These are phyloP conservation scores for California macrophylla DNA, from an alignment of 441 rosid genomes.

Conservation along the genomic window DNA sequence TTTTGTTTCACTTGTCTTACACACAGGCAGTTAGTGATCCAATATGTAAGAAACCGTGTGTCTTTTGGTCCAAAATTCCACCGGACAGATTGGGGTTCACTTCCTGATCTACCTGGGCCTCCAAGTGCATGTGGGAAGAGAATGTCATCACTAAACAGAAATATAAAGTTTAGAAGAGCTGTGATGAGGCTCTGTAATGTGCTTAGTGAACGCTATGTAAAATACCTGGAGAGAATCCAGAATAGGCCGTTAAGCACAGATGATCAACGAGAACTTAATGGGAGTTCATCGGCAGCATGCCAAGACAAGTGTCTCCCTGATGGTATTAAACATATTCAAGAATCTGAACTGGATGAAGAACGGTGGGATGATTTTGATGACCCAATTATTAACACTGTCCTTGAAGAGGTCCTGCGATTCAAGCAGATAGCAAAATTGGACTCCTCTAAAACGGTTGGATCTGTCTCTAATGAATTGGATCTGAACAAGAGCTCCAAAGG, in stretches of 20 bases:
- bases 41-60: slow-evolving; percentile 65
- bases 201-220: slow-evolving; percentile 63
- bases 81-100: slow-evolving; percentile 62
- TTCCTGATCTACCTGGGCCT: slow-evolving; percentile 66
- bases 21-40: slow-evolving; percentile 71
- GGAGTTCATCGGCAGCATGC: slow-evolving; percentile 24
- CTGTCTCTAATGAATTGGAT: slow-evolving; percentile 20
- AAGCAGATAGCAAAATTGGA: slow-evolving; percentile 61
- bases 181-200: slow-evolving; percentile 71
- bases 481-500: neutral
- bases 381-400: slow-evolving; percentile 38
- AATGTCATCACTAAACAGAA: slow-evolving; percentile 48
- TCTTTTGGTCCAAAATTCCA: slow-evolving; percentile 71
- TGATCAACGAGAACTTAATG: slow-evolving; percentile 32
- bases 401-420: slow-evolving; percentile 57
- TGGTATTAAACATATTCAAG: slow-evolving; percentile 31
- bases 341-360: slow-evolving; percentile 34
- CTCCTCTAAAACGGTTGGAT: slow-evolving; percentile 37
- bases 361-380: slow-evolving; percentile 85
- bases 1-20: slow-evolving; percentile 15
- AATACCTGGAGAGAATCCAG: slow-evolving; percentile 49
- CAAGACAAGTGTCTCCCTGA: slow-evolving; percentile 18
- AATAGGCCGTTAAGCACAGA: slow-evolving; percentile 24
- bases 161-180: slow-evolving; percentile 52
- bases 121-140: slow-evolving; percentile 60